Percentiles rank a stretch among this genome's conserved stretches.
These are phyloP conservation scores for Didymella lethalis DNA, from an alignment of 2,329 filamentous ascomycete species.

Conservation along the genomic window DNA sequence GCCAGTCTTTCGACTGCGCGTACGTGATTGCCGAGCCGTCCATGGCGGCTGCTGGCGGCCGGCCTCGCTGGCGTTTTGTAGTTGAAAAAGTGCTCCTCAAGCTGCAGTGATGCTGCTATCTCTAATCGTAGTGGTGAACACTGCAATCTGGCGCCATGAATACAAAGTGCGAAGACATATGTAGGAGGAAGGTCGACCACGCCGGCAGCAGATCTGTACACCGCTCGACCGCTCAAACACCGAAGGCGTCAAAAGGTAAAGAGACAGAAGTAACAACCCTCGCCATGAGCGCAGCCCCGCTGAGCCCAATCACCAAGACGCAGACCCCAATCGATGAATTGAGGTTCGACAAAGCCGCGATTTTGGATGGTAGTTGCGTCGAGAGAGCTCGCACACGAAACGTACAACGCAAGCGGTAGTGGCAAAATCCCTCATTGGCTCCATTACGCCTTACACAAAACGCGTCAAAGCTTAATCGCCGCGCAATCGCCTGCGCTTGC, in stretches of 20 bases:
- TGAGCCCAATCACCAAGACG: slow-evolving; percentile 4
- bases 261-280: neutral
- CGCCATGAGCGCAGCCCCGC: slow-evolving; percentile 13
- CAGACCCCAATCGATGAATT: slow-evolving; percentile 8
- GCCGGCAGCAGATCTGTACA: slow-evolving; percentile 6
- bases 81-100: neutral
- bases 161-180: slow-evolving; percentile 10
- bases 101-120: neutral
- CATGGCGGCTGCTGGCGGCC: slow-evolving; percentile 28
- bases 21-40: slow-evolving; percentile 40
- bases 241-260: neutral
- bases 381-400: slow-evolving; percentile 12
- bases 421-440: slow-evolving; percentile 17
- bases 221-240: slow-evolving; percentile 4
- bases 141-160: slow-evolving; percentile 9
- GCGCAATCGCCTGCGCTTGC: slow-evolving; percentile 19
- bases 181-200: neutral
- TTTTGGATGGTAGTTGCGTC: slow-evolving; percentile 10
- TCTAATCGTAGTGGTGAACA: neutral
- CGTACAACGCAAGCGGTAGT: slow-evolving; percentile 15
- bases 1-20: slow-evolving; percentile 47
- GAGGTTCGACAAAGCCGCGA: slow-evolving; percentile 1
- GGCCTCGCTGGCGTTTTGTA: slow-evolving; percentile 12
- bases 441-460: slow-evolving; percentile 20
- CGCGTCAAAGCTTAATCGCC: slow-evolving; percentile 22